Base-by-base conservation (phyloP, 2,329 filamentous ascomycete species). In the Fusarium euwallaceae region DNA sequence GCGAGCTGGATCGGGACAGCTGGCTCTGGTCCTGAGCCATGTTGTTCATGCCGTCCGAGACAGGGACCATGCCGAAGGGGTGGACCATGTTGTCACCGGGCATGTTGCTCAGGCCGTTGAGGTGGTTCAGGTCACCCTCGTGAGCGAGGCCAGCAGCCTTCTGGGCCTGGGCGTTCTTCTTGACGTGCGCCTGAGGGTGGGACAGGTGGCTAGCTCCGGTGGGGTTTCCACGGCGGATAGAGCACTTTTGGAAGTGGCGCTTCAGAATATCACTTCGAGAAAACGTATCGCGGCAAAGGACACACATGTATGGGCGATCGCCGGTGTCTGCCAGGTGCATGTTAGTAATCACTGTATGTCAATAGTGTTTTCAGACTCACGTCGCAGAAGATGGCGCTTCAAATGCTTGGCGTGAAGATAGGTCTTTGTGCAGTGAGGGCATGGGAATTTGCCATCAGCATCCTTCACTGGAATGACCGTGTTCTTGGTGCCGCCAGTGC, bases 181-280 rank as follows among this genome's bases (percentile, higher is more conserved):
- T 96, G 80, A 97, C 89, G 84, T 97, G 94, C 75, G 94, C 93
- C 84, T 96, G 94, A 39, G 95, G 94, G 85, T 98, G 95, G 78
- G 95, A 97, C 84, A 99, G 85, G 86, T 99, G 97, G 81, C 94
- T 98, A 73, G 95, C 95, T 78, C 95, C 95, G 17, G 95, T 98
- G 64, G 97, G 96, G 85, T 98, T 98, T 68, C 97, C 97, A 82
- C 97, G 93, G 80, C 97, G 92, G 76, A 98, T 95, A 43, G 97
- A 98, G 87, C 97, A 99, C 88, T 99, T 99, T 84, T 98, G 95
- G 86, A 98, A 99, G 86, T 99, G 97, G 76, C 97, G 94, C 88
- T 99, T 99, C 80, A 99, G 87, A 76, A 99, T 98, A 82, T 99
- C 97, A 88, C 95, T 98, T 83, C 97, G 93, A 59, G 95, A 98